Base-by-base conservation (phyloP, 495 filamentous ascomycete species). In the Jackrogersella multiformis region DNA sequence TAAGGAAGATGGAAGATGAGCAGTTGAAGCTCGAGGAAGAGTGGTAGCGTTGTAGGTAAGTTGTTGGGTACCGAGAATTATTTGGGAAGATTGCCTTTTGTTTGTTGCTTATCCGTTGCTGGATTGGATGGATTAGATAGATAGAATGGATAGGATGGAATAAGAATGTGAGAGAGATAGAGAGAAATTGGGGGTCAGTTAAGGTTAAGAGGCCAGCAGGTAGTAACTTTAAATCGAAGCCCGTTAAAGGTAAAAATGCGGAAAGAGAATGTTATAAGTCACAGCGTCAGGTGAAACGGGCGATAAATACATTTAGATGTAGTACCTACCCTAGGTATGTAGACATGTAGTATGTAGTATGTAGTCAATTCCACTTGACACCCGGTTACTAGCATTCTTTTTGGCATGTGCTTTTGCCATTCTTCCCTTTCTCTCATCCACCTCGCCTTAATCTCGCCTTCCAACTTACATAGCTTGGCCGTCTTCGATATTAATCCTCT, bases 371-470 rank as follows among this genome's bases (percentile, higher is more conserved):
- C n/a, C n/a, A 23, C 55, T 60, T 39, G 32, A 62, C 12, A 24
- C 56, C 59, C 36, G 49, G 42, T n/a, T 36, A 46, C 32, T 34
- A 56, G 35, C 51, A 44, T 54, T 56, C 38, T 57, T 63, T 70
- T 68, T 73, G 46, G 57, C 71, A 73, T 73, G 71, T 73, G 71
- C 71, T 61, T 71, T 38, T 55, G 24, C 20, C 58, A 24, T 63
- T 39, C 20, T 21, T 7, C 16, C 26, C 21, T 21, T n/a, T 20
- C 20, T 32, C 4, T 7, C 21, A 16, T 12, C 28, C n/a, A n/a
- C 23, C 30, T 15, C 13, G 4, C 36, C 23, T 3, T 5, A 5
- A 16, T 41, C 21, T 28, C 13, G 21, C 52, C 36, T 30, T 30
- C 7, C 41, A 23, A 7, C 21, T 45, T 45, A 16, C 2, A 1